Conservation (phyloP, 352 stramenopile genomes). For the Phytophthora tubulina region DNA sequence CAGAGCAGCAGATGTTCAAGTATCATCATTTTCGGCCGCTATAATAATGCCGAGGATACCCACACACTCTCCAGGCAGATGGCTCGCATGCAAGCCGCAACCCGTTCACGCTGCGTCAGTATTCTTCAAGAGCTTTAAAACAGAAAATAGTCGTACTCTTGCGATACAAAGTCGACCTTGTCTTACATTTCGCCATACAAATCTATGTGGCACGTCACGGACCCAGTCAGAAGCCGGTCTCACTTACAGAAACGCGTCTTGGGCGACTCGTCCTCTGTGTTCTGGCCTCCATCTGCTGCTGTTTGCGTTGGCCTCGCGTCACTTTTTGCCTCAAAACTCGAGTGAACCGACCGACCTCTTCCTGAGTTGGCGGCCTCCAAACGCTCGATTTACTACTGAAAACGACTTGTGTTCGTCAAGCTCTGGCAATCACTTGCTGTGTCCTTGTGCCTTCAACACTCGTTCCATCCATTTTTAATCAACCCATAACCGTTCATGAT, state of each 20-base stretch:
- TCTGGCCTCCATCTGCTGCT: slow-evolving; percentile 36
- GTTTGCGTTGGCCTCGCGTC: slow-evolving; percentile 27
- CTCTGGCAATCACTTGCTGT: slow-evolving; percentile 42
- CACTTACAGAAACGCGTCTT: slow-evolving; percentile 28
- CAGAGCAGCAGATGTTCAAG: too few relatives aligned
- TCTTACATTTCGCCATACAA: slow-evolving; percentile 26
- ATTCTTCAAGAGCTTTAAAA: slow-evolving; percentile 35
- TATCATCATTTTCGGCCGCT: too few relatives aligned
- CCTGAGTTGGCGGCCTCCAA: slow-evolving; percentile 5
- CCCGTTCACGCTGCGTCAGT: slow-evolving; percentile 15
- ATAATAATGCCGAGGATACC: too few relatives aligned
- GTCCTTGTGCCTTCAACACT: slow-evolving; percentile 33
- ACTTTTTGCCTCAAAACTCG: slow-evolving; percentile 19
- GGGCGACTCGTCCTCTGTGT: slow-evolving; percentile 13
- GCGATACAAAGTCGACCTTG: slow-evolving; percentile 6
- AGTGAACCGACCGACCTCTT: slow-evolving; percentile 18
- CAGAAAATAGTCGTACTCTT: slow-evolving; percentile 27
- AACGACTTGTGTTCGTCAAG: slow-evolving; percentile 27
- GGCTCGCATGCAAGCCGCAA: slow-evolving; percentile 11
- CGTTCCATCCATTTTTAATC: slow-evolving; percentile 14
- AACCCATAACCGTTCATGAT: slow-evolving; percentile 20
- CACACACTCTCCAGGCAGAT: background rate
- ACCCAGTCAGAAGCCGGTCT: slow-evolving; percentile 31
- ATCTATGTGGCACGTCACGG: slow-evolving; percentile 22
- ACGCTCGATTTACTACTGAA: slow-evolving; percentile 30